phyloP scores from a whole-genome alignment of 768 basidiomycete species.

The Russula olivacea region DNA sequence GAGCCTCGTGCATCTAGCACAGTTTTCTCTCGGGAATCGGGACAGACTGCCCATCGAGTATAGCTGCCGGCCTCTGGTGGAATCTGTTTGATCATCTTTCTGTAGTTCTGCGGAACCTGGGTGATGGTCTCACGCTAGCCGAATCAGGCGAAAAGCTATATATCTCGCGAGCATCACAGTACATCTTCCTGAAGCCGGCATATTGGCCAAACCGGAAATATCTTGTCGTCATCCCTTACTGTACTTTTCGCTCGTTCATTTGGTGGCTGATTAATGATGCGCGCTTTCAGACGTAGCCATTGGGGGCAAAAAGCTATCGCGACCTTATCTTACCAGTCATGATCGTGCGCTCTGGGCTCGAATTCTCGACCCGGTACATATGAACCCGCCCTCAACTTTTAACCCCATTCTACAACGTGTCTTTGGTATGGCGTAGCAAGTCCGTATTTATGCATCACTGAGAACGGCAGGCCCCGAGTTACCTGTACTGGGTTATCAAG shows the following conservation, averaged over 20 bases:
- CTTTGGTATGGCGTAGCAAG: neutral
- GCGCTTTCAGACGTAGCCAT: neutral
- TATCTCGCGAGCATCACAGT: neutral
- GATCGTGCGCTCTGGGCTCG: slow-evolving; percentile 8
- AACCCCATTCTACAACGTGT: slow-evolving; percentile 12
- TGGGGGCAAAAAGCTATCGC: neutral
- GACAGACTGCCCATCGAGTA: neutral
- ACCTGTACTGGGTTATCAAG: neutral
- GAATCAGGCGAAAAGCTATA: neutral
- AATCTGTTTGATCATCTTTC: neutral
- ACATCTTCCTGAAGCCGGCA: neutral
- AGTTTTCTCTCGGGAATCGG: neutral
- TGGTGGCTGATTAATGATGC: slow-evolving; percentile 14
- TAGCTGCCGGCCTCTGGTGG: neutral
- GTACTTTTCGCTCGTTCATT: neutral
- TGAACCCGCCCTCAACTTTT: slow-evolving; percentile 2
- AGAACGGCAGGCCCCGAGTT: neutral
- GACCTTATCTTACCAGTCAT: slow-evolving; percentile 5
- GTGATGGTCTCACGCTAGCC: neutral
- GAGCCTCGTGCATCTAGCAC: neutral
- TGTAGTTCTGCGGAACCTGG: neutral
- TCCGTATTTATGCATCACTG: neutral
- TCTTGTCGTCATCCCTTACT: slow-evolving; percentile 14
- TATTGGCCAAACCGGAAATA: slow-evolving; percentile 9
- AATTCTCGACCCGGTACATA: slow-evolving; percentile 8